phyloP scores from a whole-genome alignment of 345 rosid genomes.

The Bruguiera sexangula region DNA sequence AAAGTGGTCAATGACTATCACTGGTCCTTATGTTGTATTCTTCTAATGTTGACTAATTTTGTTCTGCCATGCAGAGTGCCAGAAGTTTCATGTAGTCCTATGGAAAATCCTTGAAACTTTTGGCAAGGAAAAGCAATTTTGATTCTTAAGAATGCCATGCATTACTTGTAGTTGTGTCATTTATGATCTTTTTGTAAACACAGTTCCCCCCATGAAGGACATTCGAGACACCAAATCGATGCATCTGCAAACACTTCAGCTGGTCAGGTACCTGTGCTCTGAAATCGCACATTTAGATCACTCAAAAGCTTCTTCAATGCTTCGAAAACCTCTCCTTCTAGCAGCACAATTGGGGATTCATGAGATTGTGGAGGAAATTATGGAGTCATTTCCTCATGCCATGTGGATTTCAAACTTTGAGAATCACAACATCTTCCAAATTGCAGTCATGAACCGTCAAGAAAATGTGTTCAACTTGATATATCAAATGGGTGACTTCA shows the following conservation, averaged over 20 bases:
- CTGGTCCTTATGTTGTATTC: too few species aligned
- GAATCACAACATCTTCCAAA: constrained; percentile 5
- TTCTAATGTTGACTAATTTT: too few species aligned
- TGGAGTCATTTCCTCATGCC: constrained; percentile 7
- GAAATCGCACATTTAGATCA: neutral
- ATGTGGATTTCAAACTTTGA: constrained; percentile 2
- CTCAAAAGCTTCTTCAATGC: constrained; percentile 4
- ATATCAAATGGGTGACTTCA: neutral
- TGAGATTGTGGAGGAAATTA: constrained; percentile 4
- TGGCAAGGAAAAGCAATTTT: neutral
- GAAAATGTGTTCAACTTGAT: constrained; percentile 16
- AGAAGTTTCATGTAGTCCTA: too few species aligned
- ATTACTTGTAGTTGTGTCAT: neutral
- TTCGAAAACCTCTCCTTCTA: neutral
- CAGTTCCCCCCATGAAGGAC: constrained; percentile 4
- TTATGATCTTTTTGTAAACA: neutral
- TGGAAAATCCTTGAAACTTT: constrained; percentile 1
- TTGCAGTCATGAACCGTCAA: constrained; percentile 11
- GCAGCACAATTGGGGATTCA: constrained; percentile 5
- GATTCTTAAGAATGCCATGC: too few species aligned
- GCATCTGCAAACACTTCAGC: neutral
- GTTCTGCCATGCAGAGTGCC: neutral
- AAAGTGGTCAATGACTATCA: too few species aligned
- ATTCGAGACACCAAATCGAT: neutral
- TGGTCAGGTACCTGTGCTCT: constrained; percentile 1